phyloP scores from a whole-genome alignment of 495 filamentous ascomycete species.

The Sporormia fimetaria region DNA sequence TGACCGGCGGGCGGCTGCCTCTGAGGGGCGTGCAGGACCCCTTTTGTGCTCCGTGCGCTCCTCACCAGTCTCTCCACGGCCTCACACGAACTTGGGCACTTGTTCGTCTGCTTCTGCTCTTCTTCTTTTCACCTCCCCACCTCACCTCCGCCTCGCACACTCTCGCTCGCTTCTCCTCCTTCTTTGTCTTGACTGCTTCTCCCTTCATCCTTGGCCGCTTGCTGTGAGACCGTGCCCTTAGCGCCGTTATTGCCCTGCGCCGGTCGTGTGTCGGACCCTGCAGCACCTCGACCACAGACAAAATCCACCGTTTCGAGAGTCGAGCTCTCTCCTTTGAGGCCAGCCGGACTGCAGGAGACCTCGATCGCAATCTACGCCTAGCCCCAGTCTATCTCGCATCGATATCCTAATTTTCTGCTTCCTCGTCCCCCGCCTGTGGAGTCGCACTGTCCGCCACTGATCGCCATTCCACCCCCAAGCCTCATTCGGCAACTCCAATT shows the following conservation, averaged over 20 bases:
- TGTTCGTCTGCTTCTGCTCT: background rate
- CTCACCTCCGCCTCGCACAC: slow-evolving; percentile 5
- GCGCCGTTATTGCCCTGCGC: too few species aligned
- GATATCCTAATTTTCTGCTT: too few species aligned
- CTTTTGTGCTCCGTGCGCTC: too few species aligned
- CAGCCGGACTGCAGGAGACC: slow-evolving; percentile 87
- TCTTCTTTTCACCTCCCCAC: slow-evolving; percentile 5
- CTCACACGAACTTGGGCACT: background rate
- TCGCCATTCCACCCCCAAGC: slow-evolving; percentile 2
- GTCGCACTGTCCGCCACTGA: background rate
- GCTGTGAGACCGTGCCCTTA: too few species aligned
- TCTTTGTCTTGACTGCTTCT: slow-evolving; percentile 25
- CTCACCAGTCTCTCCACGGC: too few species aligned
- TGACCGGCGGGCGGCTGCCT: too few species aligned
- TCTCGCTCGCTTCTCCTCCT: slow-evolving; percentile 13
- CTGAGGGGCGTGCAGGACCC: too few species aligned
- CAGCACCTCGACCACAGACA: too few species aligned
- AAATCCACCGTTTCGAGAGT: too few species aligned
- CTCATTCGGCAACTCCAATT: slow-evolving; percentile 17
- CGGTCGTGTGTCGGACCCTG: too few species aligned
- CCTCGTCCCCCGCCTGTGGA: background rate
- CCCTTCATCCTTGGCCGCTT: too few species aligned
- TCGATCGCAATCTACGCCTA: slow-evolving; percentile 27
- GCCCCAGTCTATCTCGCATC: too few species aligned
- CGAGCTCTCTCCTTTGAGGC: slow-evolving; percentile 60